Conservation (phyloP, 495 filamentous ascomycete genomes). For the Daldinia decipiens region DNA sequence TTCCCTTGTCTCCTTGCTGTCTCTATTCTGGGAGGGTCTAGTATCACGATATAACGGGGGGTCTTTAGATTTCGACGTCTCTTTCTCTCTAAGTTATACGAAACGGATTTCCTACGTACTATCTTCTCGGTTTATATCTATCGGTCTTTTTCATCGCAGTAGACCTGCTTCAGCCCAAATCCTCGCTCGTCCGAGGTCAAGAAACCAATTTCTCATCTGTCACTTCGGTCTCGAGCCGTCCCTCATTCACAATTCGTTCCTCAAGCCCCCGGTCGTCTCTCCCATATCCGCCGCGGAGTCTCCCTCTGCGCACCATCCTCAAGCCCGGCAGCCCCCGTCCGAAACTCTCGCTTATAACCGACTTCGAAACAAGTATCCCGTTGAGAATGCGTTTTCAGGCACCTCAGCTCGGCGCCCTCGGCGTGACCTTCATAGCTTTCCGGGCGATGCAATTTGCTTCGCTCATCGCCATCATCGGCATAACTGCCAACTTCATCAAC, state of each 20-base stretch:
- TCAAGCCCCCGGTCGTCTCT: slow-evolving; percentile 40
- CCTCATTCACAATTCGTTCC: slow-evolving; percentile 49
- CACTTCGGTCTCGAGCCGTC: slow-evolving; percentile 34
- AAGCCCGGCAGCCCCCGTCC: slow-evolving; percentile 38
- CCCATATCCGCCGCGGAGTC: slow-evolving; percentile 42
- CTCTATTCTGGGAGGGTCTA: slow-evolving; percentile 33
- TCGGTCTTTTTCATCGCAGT: slow-evolving; percentile 43
- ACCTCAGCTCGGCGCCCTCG: slow-evolving; percentile 76
- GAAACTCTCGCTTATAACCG: slow-evolving; percentile 47
- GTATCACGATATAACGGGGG: slow-evolving; percentile 20
- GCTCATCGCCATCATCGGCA: slow-evolving; percentile 82
- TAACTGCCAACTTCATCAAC: slow-evolving; percentile 85
- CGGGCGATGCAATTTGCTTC: slow-evolving; percentile 75
- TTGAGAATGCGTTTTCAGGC: slow-evolving; percentile 49
- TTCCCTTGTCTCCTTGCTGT: slow-evolving; percentile 44
- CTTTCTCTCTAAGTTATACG: slow-evolving; percentile 33
- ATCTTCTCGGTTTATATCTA: slow-evolving; percentile 34
- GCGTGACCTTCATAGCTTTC: slow-evolving; percentile 78
- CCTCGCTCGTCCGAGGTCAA: slow-evolving; percentile 22
- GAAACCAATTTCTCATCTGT: slow-evolving; percentile 7
- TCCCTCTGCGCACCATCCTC: slow-evolving; percentile 47
- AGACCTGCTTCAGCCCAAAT: slow-evolving; percentile 29
- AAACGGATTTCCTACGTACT: slow-evolving; percentile 37
- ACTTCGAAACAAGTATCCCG: slow-evolving; percentile 44
- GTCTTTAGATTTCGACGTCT: slow-evolving; percentile 31